Evolutionary conservation across 331 rosid genomes (phyloP), one percentile per base, ranked within the genome.

Genomic region (Stylosanthes scabra): DNA sequence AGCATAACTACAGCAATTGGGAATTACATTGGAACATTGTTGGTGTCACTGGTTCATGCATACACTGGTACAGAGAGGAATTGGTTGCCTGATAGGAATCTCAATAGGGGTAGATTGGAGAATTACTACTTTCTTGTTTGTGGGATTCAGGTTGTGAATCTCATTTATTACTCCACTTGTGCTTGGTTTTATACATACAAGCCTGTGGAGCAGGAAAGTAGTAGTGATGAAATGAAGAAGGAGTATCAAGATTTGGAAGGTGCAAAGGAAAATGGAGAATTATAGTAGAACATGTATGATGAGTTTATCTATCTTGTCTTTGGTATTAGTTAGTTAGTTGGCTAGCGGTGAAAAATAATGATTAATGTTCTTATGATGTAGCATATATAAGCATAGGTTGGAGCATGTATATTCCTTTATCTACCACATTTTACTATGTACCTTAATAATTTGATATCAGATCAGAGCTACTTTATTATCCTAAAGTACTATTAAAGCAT

Each of bases 11-110:
- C 75, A 0, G 83, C 93, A 0, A 56, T 83, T 0, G 98, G 98
- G 14, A 87, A 71, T 46, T 93, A 84, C 46, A 3, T 62, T 0
- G 93, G 93, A 2, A 81, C 93, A 0, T 1, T 87, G 37, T 39
- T 87, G 41, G 95, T 93, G 2, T 46, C 88, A 3, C 8, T 93
- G 0, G 90, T 90, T 4, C 95, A 90, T 60, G 65, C 76, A 47
- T 85, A 83, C 9, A 79, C 59, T 3, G 93, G 86, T 49, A 64
- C 76, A 37, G 60, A 77, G 9, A 71, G 62, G 20, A 92, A 90
- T 45, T 93, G 97, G 98, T 59, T 93, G 12, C 97, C 98, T 15
- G 83, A 93, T 78, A 75, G 95, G 74, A 90, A 93, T 67, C 75
- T 93, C 3, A 90, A 93, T 16, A 83, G 88, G 72, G 98, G 98